Conservation (phyloP, 495 filamentous ascomycete species). For the Neurospora sp. region DNA sequence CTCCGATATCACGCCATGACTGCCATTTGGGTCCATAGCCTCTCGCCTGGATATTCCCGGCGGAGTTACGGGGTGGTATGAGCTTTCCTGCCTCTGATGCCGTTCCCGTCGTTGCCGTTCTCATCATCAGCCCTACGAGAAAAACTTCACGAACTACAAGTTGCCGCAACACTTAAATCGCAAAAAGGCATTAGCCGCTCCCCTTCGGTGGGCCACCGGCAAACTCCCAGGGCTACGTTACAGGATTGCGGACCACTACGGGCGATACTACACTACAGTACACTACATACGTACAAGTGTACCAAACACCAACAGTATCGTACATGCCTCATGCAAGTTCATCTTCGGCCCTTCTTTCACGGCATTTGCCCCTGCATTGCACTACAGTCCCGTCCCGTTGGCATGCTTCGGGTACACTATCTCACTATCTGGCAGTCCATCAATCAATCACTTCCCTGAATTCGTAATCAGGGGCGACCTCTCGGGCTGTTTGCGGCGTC, state of each 20-base stretch:
- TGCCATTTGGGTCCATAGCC: not conserved
- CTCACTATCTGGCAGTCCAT: not conserved
- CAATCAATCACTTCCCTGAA: not conserved
- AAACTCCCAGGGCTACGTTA: not conserved
- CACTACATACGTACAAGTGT: not conserved
- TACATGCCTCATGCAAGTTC: not conserved
- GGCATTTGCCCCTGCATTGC: not conserved
- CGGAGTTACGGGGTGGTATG: not conserved
- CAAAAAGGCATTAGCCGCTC: not conserved
- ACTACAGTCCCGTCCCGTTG: not conserved
- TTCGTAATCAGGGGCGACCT: not conserved
- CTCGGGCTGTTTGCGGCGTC: not conserved
- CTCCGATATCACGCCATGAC: not conserved
- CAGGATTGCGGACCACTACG: not conserved
- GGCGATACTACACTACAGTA: not conserved
- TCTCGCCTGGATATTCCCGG: not conserved
- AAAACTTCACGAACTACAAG: not conserved
- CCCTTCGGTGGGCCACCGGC: not conserved
- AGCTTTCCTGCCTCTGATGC: not conserved
- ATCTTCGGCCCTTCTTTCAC: not conserved
- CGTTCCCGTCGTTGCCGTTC: not conserved
- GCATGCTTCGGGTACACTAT: not conserved
- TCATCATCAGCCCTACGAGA: not conserved
- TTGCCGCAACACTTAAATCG: not conserved
- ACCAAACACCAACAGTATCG: not conserved